These are phyloP conservation scores for Diaporthe batatas DNA, from an alignment of 2,329 filamentous ascomycete species.

Conservation along the genomic window DNA sequence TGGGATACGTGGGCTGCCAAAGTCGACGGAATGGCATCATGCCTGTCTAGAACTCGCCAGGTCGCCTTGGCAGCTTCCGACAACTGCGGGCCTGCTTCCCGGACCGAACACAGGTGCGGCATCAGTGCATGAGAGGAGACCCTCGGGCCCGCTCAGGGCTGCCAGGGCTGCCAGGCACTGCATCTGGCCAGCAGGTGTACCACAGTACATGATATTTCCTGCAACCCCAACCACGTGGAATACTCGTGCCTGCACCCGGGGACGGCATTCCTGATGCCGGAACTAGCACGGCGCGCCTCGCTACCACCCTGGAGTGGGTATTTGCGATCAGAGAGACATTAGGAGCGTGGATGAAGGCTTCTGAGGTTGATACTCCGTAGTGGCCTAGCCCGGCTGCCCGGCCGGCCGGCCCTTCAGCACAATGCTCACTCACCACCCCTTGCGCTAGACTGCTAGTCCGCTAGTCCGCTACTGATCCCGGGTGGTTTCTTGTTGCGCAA, in stretches of 20 bases:
- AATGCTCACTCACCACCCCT: not conserved
- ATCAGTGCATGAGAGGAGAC: conserved; percentile 16
- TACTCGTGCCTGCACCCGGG: conserved; percentile 31
- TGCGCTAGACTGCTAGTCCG: conserved; percentile 16
- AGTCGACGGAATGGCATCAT: not conserved
- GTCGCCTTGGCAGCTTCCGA: not conserved
- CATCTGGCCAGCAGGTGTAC: conserved; percentile 3
- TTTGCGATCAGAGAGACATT: not conserved
- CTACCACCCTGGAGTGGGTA: conserved; percentile 5
- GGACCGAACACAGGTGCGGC: conserved; percentile 10
- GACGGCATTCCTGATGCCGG: conserved; percentile 23
- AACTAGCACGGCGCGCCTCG: conserved; percentile 15
- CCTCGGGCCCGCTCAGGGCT: no score
- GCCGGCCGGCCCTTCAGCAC: not conserved
- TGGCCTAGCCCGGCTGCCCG: not conserved
- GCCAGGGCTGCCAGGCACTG: not conserved
- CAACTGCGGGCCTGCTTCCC: not conserved
- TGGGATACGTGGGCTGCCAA: not conserved
- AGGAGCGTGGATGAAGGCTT: not conserved
- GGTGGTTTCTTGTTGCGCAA: not conserved
- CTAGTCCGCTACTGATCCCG: not conserved
- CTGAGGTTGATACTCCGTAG: not conserved
- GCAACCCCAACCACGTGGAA: conserved; percentile 39
- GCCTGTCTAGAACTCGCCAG: not conserved
- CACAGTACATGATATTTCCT: conserved; percentile 6